A percentile compares a stretch with the other conserved stretches of the same genome.
phyloP scores from a whole-genome alignment of 1,284 basidiomycete species.

The Amylostereum areolatum region DNA sequence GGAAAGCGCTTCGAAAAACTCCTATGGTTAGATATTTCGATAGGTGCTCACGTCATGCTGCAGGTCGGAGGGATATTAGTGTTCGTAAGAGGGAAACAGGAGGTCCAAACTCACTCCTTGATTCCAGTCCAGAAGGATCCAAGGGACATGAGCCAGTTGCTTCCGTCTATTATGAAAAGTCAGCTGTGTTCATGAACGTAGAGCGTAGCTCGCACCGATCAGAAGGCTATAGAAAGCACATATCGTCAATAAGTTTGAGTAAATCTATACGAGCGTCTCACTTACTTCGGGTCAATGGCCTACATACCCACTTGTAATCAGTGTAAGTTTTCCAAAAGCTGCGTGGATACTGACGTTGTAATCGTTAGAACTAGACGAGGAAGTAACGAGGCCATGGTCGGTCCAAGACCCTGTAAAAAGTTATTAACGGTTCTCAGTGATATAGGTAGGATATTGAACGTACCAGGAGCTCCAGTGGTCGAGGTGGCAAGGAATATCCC shows the following conservation, averaged over 20 bases:
- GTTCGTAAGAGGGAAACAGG: not conserved
- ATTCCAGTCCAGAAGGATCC: constrained; percentile 51
- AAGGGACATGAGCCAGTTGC: constrained; percentile 37
- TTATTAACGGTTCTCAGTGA: constrained; percentile 9
- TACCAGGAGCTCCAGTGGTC: constrained; percentile 37
- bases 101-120: constrained; percentile 26
- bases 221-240: constrained; percentile 15
- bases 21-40: not conserved
- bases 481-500: constrained; percentile 47
- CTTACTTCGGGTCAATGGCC: constrained; percentile 55
- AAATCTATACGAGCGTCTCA: constrained; percentile 6
- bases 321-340: constrained; percentile 1
- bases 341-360: constrained; percentile 45
- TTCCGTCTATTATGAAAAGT: constrained; percentile 5
- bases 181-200: not conserved
- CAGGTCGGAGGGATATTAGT: not conserved
- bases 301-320: constrained; percentile 13
- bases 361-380: constrained; percentile 31
- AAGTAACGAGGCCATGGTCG: constrained; percentile 44
- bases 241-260: too few species aligned
- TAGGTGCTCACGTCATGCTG: not conserved
- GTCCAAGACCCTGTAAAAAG: constrained; percentile 31
- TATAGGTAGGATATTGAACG: not conserved
- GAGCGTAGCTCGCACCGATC: constrained; percentile 8
- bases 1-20: too few species aligned